Evolutionary conservation across 2,329 filamentous ascomycete species (phyloP), one percentile per base, ranked within the genome.

Genomic region (Paecilomyces sp.): DNA sequence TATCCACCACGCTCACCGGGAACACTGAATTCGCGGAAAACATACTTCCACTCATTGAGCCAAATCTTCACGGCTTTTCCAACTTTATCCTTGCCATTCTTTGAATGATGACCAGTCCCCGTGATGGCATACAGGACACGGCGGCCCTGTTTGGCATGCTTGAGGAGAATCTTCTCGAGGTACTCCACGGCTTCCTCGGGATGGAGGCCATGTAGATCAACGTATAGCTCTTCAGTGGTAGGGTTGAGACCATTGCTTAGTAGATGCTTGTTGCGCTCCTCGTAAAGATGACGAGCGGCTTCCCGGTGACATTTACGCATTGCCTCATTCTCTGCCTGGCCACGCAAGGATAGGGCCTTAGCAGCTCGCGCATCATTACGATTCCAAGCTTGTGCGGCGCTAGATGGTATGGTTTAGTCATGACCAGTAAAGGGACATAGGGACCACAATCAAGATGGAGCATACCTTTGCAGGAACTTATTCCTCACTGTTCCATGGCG

Each of bases 61-160:
- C 95, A 97, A 65, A 85, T 86, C 58, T 94, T 88, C 63, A 97
- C 88, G 1, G 92, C 92, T 77, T 96, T 96, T 71, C 93, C 93
- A 36, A 99, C 91, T 77, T 99, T 99, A 76, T 99, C 94, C 75
- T 97, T 97, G 68, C 94, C 93, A 71, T 97, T 97, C 80, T 97
- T 97, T 74, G 91, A 96, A 77, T 99, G 94, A 70, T 97, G 92
- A 3, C 93, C 94, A 0, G 93, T 97, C 53, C 94, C 94, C 1
- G 92, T 97, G 72, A 99, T 97, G 65, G 92, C 92, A 72, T 97
- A 99, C 51, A 99, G 84, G 2, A 93, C 90, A 24, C 87, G 84
- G 4, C 80, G 76, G 36, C 82, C 83, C 41, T 47, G 41, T 66
- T 89, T 86, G 65, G 82, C 84, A 70, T 97, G 94, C 70, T 95